These are phyloP conservation scores for Xylariaceae sp. DNA, from an alignment of 2,329 filamentous ascomycete genomes.

Conservation along the genomic window DNA sequence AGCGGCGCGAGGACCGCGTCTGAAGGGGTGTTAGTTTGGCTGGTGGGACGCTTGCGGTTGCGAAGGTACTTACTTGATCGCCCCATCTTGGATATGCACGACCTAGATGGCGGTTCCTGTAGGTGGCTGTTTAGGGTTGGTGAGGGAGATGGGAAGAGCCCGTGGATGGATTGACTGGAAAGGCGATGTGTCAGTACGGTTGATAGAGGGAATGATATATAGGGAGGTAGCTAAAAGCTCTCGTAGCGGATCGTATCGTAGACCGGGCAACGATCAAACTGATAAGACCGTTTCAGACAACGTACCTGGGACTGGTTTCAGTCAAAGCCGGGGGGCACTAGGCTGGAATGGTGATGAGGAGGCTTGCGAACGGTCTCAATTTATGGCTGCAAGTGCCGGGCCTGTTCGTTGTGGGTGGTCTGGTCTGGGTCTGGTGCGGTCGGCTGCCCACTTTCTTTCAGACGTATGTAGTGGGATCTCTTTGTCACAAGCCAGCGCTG, in stretches of 20 bases:
- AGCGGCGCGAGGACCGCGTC: constrained; percentile 24
- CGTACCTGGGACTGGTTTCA: not conserved
- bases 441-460: not conserved
- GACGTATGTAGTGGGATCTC: not conserved
- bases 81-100: constrained; percentile 6
- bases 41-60: not conserved
- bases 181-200: not conserved
- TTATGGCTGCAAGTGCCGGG: not conserved
- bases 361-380: not conserved
- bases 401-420: not conserved
- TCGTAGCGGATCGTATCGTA: not conserved
- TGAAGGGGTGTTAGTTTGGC: constrained; percentile 1
- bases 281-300: not conserved
- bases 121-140: not conserved
- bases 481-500: too few relatives aligned
- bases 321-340: not conserved
- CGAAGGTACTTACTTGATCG: constrained; percentile 11
- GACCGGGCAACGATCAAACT: not conserved
- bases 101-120: not conserved
- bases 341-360: not conserved
- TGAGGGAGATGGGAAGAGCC: not conserved
- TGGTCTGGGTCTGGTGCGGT: too few relatives aligned
- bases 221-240: not conserved
- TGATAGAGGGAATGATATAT: not conserved
- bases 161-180: not conserved